Conservation (phyloP, 352 stramenopile species). For the Lagenidium giganteum region DNA sequence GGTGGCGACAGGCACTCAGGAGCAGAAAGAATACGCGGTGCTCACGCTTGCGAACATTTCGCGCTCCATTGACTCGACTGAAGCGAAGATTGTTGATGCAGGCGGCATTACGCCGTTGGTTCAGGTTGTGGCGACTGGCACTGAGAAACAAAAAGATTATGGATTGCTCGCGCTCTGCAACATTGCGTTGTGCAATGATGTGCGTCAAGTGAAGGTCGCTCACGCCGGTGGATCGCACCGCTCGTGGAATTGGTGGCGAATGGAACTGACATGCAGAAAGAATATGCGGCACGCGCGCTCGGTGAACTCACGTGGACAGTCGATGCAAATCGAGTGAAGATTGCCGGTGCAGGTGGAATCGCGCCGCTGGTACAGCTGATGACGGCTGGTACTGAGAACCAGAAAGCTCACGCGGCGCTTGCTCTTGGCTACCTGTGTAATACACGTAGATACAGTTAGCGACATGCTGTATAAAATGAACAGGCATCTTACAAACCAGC, state of each 20-base stretch:
- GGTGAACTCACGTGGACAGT: background rate
- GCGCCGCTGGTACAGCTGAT: background rate
- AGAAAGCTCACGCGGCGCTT: background rate
- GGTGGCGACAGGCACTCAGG: background rate
- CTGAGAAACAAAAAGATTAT: background rate
- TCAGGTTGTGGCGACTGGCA: background rate
- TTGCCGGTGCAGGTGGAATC: background rate
- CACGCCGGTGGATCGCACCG: background rate
- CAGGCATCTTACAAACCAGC: too few relatives aligned
- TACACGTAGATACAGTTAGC: too few relatives aligned
- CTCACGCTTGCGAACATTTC: background rate
- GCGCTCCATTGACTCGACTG: background rate
- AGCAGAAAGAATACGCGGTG: background rate
- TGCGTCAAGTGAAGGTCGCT: background rate
- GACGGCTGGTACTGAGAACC: background rate
- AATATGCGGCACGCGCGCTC: background rate
- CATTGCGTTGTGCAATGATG: background rate
- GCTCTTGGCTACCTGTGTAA: background rate
- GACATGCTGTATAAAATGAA: too few relatives aligned
- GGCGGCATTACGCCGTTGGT: constrained; percentile 1
- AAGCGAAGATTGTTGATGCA: background rate
- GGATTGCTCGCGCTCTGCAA: background rate
- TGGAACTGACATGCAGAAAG: background rate
- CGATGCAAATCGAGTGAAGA: background rate
- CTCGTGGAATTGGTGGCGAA: background rate